Evolutionary conservation across 2,329 filamentous ascomycete species (phyloP), one percentile per base, ranked within the genome.

Genomic region (Ploettnerulaceae sp.): DNA sequence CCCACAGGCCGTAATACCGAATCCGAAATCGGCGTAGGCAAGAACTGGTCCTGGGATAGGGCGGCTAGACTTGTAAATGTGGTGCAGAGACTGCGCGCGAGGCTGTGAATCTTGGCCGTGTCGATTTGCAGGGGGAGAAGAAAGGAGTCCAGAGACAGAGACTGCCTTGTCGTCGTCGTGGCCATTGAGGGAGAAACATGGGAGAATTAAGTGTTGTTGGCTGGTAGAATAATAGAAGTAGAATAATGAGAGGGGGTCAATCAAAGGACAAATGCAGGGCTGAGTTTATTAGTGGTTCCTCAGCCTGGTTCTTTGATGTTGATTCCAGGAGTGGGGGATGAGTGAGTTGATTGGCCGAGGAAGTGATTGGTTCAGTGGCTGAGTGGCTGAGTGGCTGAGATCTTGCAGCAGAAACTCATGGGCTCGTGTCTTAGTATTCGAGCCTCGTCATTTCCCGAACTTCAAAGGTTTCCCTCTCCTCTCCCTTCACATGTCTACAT

Each of bases 11-110:
- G 69, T 52, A 82, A 59, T 43, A 82, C 73, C 5, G 74, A 73
- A 53, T 81, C 77, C 3, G 75, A 76, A 55, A 82, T 79, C 36
- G 79, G 79, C 3, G 79, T 82, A 8, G 77, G 69, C 25, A 82
- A 62, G 56, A 82, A 82, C 59, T 82, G 78, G 29, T 74, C 66
- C 17, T 64, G 49, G 1, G 76, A 77, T 26, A 76, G 64, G 46
- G 72, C 71, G 17, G 79, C 74, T 35, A 82, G 66, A 5, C 65
- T 57, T 17, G 61, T 63, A 55, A 79, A 82, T 18, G 68, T 73
- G 9, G 57, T 53, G 41, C 68, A 63, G 33, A 82, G 70, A 38
- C 68, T 68, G 28, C 61, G 64, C 4, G 77, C 72, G 37, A 82
- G 67, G 21, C 61, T 56, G 50, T 72, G 63, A 26, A 75, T 67